These are phyloP conservation scores for Sclerotinia nivalis DNA, from an alignment of 2,329 filamentous ascomycete genomes.

Conservation along the genomic window DNA sequence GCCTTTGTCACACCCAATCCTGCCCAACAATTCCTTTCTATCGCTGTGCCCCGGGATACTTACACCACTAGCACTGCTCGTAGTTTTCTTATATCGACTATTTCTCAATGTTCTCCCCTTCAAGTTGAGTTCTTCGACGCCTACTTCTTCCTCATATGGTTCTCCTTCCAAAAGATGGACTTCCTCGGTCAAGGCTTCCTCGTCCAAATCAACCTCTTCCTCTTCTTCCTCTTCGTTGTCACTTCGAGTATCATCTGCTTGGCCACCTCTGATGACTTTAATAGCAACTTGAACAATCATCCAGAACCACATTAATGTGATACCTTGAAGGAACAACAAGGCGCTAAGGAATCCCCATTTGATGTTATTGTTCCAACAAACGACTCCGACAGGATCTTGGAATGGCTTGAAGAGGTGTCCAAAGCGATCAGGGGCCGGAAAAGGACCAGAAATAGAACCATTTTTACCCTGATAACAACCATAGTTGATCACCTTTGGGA, in stretches of 20 bases:
- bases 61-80: slow-evolving; percentile 38
- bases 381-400: slow-evolving; percentile 64
- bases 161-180: slow-evolving; percentile 26
- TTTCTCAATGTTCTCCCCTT: slow-evolving; percentile 46
- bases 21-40: slow-evolving; percentile 41
- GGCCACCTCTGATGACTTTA: slow-evolving; percentile 72
- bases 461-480: slow-evolving; percentile 70
- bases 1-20: slow-evolving; percentile 43
- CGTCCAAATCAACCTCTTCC: slow-evolving; percentile 28
- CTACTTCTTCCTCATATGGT: slow-evolving; percentile 73
- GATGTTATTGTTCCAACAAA: slow-evolving; percentile 78
- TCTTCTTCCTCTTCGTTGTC: slow-evolving; percentile 76
- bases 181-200: slow-evolving; percentile 27
- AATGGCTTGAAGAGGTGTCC: slow-evolving; percentile 74
- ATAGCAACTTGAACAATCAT: slow-evolving; percentile 85
- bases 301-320: slow-evolving; percentile 85
- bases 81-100: slow-evolving; percentile 36
- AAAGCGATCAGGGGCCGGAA: slow-evolving; percentile 52
- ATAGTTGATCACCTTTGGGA: slow-evolving; percentile 60
- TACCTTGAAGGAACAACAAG: slow-evolving; percentile 73
- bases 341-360: slow-evolving; percentile 75
- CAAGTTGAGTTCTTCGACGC: slow-evolving; percentile 69
- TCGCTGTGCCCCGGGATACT: slow-evolving; percentile 41
- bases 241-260: slow-evolving; percentile 83
- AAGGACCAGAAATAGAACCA: slow-evolving; percentile 55